Base-by-base conservation (phyloP, 768 basidiomycete genomes). In the Hortiboletus flavorubellus region DNA sequence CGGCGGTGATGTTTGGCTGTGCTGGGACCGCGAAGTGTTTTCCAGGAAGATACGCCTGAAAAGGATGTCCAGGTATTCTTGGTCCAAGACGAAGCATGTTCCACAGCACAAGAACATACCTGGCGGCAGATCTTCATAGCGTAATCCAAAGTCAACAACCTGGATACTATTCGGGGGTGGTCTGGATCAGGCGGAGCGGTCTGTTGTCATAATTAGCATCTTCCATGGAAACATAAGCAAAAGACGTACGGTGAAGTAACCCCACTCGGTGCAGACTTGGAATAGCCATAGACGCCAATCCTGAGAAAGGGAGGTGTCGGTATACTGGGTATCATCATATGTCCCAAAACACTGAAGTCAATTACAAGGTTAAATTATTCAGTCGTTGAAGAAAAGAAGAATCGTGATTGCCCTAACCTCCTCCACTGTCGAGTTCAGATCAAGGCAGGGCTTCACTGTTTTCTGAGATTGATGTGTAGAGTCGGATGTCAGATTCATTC, bases 211-310 rank as follows among this genome's bases (percentile, higher is more conserved):
- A 9, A 33, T 43, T 26, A 45, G 46, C 26, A 39, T 38, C 40
- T 9, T 44, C 18, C 31, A 26, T 15, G 34, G n/a, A 34, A 10
- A 21, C 9, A 31, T 30, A 23, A 49, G 35, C 21, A 3, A 42
- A 53, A 43, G 9, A 66, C 82, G 34, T 62, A 89, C 91, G 31
- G 79, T 85, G 68, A 96, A 94, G 71, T 92, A 99, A 2, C 94
- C 96, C 96, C 96, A 98, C 64, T 96, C 83, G 0, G 91, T 93
- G 75, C 93, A 94, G 49, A 93, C 90, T 73, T 92, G 94, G 79
- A 93, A 96, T 6, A 77, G 61, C 95, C 95, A 98, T 12, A 87
- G 73, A 40, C 92, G 80, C 95, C 95, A 98, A 5, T 78, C 80
- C 62, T 91, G 81, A 53, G 83, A 77, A 8, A 93, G 68, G 11